Evolutionary conservation across 352 stramenopile species (phyloP).

Genomic region (Phytophthora meadii): DNA sequence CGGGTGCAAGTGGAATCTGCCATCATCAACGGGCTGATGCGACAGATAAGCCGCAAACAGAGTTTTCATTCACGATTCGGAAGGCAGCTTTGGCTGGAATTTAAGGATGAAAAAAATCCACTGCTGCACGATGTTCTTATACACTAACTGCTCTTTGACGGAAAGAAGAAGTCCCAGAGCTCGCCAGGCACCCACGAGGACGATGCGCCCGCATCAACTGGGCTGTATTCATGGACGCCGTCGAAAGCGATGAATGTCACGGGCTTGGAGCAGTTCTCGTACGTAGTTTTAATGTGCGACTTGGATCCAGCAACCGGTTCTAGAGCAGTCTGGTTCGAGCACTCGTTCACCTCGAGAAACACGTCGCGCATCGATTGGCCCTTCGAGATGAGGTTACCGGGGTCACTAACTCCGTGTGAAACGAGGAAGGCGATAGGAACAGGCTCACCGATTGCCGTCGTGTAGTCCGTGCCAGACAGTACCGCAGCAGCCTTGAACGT

Average conservation of each 20-base stretch:
- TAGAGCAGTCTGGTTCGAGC: conserved; percentile 28
- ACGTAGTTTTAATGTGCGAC: conserved; percentile 46
- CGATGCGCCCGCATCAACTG: conserved; percentile 25
- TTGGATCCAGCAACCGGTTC: conserved; percentile 28
- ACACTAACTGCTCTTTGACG: background rate
- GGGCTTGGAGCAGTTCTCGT: conserved; percentile 39
- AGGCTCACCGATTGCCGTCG: conserved; percentile 26
- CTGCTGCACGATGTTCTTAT: background rate
- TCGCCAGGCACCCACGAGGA: conserved; percentile 31
- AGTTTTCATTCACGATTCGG: no score
- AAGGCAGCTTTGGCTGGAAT: no score
- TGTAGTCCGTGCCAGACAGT: conserved; percentile 29
- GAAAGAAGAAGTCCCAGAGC: conserved; percentile 43
- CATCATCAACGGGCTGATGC: conserved; percentile 6
- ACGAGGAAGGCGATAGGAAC: conserved; percentile 32
- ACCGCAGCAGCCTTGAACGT: conserved; percentile 40
- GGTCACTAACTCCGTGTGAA: conserved; percentile 39
- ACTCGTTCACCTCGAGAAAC: conserved; percentile 43
- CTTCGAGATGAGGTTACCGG: conserved; percentile 30
- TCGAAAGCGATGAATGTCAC: conserved; percentile 42
- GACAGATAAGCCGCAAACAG: background rate
- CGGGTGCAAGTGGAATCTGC: background rate
- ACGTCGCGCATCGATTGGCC: conserved; percentile 31
- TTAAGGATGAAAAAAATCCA: no score
- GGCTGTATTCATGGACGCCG: conserved; percentile 39